Evolutionary conservation across 768 basidiomycete species (phyloP).

Genomic region (Russula compacta): DNA sequence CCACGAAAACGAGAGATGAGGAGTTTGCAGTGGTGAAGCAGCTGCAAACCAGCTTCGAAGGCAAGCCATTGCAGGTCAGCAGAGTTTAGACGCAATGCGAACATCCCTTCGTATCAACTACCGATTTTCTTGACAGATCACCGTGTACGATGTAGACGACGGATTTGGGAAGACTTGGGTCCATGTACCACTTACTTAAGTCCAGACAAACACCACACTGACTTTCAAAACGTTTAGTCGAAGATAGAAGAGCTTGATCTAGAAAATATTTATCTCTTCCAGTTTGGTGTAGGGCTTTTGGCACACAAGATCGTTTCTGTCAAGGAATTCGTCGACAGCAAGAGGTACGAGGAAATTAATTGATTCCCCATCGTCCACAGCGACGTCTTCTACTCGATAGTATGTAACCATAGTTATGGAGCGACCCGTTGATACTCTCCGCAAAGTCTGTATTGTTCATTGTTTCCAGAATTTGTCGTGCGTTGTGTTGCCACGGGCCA

Average conservation of each 20-base stretch:
- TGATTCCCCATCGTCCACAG: background rate
- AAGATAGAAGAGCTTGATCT: background rate
- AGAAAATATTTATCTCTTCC: background rate
- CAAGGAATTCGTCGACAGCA: background rate
- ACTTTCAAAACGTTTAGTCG: background rate
- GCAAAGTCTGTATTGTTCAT: background rate
- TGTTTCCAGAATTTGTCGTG: background rate
- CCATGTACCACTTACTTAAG: background rate
- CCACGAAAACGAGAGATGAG: background rate
- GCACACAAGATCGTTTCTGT: background rate
- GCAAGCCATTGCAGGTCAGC: background rate
- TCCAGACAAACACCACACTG: background rate
- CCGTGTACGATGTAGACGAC: background rate
- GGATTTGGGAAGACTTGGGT: background rate
- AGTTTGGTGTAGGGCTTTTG: background rate
- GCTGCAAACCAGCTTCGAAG: background rate
- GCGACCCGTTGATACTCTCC: background rate
- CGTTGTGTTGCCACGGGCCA: background rate
- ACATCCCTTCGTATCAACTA: background rate
- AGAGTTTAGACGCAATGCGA: background rate
- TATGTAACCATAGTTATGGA: background rate
- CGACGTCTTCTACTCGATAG: background rate
- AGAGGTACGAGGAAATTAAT: background rate
- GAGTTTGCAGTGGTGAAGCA: background rate
- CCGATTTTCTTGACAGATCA: background rate